A percentile compares a stretch with the other conserved stretches of the same genome.
These are phyloP conservation scores for Cystodermella granulosa DNA, from an alignment of 1,284 basidiomycete genomes.

Conservation along the genomic window DNA sequence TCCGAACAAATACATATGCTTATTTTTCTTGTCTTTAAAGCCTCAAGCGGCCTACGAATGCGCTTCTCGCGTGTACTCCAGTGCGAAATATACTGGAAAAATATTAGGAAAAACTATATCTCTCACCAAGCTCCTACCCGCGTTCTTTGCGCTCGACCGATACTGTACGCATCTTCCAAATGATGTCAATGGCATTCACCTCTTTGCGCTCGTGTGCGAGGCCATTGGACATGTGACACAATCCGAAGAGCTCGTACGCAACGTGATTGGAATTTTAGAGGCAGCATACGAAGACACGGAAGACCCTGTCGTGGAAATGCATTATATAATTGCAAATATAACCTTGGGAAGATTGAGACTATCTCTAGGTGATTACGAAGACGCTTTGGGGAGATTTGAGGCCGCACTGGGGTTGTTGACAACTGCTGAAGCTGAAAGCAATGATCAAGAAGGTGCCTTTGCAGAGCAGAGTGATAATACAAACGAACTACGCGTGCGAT, in stretches of 20 bases:
- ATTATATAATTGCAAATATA: conserved; percentile 77
- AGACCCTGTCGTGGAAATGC: conserved; percentile 67
- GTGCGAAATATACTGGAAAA: conserved; percentile 30
- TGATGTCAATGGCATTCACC: conserved; percentile 76
- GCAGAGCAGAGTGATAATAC: conserved; percentile 19
- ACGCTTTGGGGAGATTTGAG: conserved; percentile 68
- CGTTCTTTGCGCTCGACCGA: conserved; percentile 76
- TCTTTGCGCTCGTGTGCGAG: conserved; percentile 84
- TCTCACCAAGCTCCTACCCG: conserved; percentile 56
- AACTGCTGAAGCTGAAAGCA: conserved; percentile 35
- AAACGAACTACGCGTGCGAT: conserved; percentile 53
- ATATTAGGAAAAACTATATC: conserved; percentile 29
- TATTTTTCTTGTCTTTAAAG: conserved; percentile 39
- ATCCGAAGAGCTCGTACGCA: conserved; percentile 56
- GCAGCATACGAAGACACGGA: conserved; percentile 85
- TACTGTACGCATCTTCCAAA: conserved; percentile 67
- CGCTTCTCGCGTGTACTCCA: conserved; percentile 57
- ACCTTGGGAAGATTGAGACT: conserved; percentile 80
- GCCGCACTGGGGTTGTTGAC: conserved; percentile 69
- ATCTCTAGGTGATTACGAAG: conserved; percentile 52
- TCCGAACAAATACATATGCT: no score
- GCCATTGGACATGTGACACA: conserved; percentile 68
- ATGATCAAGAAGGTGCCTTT: conserved; percentile 23
- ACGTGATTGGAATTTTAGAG: conserved; percentile 74
- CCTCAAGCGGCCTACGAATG: conserved; percentile 83